These are phyloP conservation scores for Seiridium cupressi DNA, from an alignment of 2,329 filamentous ascomycete genomes.

Conservation along the genomic window DNA sequence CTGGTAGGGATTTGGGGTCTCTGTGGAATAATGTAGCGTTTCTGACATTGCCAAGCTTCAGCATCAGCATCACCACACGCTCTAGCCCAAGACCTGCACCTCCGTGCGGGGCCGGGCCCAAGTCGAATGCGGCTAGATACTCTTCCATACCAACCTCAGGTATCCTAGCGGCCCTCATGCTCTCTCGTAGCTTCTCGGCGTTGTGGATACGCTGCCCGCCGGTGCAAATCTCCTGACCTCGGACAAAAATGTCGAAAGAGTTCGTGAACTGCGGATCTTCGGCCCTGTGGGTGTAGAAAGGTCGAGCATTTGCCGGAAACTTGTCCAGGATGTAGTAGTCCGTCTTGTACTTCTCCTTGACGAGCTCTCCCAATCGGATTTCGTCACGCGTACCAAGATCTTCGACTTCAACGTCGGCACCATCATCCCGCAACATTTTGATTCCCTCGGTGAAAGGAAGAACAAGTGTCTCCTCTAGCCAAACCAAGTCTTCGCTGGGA, in stretches of 20 bases:
- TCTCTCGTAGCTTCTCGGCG: constrained; percentile 68
- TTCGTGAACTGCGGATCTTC: constrained; percentile 74
- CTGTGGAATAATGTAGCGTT: constrained; percentile 84
- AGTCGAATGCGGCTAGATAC: constrained; percentile 85
- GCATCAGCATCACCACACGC: constrained; percentile 80
- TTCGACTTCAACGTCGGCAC: constrained; percentile 71
- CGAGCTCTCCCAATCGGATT: constrained; percentile 77
- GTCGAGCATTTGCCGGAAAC: constrained; percentile 56
- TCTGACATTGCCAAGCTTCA: constrained; percentile 85
- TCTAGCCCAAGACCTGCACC: constrained; percentile 89
- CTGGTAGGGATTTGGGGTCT: constrained; percentile 83
- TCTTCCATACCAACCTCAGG: constrained; percentile 83
- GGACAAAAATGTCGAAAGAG: constrained; percentile 92
- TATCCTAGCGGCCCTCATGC: constrained; percentile 75
- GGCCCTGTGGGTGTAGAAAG: constrained; percentile 12
- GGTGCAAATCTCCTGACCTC: constrained; percentile 88
- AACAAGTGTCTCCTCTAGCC: constrained; percentile 80
- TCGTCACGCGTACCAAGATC: constrained; percentile 85
- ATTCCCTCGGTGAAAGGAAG: constrained; percentile 79
- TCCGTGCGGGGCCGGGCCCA: constrained; percentile 84
- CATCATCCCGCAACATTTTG: constrained; percentile 77
- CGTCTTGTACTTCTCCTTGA: constrained; percentile 82
- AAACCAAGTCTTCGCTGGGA: constrained; percentile 82
- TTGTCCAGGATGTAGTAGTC: constrained; percentile 96
- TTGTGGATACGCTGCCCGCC: constrained; percentile 93